Evolutionary conservation across 2,329 filamentous ascomycete genomes (phyloP).

Genomic region (Emmonsia crescens): DNA sequence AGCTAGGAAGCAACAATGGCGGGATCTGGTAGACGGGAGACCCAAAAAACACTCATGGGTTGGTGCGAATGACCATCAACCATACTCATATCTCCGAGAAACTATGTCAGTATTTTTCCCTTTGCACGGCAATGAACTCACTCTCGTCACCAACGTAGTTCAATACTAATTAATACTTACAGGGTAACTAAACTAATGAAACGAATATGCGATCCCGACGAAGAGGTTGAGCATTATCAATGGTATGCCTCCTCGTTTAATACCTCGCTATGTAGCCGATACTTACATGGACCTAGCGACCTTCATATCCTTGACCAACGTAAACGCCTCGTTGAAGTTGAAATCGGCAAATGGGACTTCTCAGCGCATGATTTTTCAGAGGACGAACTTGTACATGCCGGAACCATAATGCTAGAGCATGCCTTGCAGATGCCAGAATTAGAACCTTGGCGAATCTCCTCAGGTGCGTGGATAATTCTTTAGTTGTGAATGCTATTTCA

Average conservation of each 20-base stretch:
- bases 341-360: constrained; percentile 74
- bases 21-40: constrained; percentile 59
- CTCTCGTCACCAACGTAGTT: constrained; percentile 1
- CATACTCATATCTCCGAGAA: constrained; percentile 80
- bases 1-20: constrained; percentile 60
- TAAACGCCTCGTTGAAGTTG: constrained; percentile 53
- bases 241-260: constrained; percentile 35
- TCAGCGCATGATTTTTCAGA: constrained; percentile 82
- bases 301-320: constrained; percentile 58
- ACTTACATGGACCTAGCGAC: constrained; percentile 35
- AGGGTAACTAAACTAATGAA: constrained; percentile 77
- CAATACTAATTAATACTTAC: not conserved
- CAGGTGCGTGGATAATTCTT: constrained; percentile 45
- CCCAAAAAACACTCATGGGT: constrained; percentile 86
- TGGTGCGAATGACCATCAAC: constrained; percentile 70
- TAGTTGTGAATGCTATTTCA: constrained; percentile 14
- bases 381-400: constrained; percentile 77
- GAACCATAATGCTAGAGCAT: constrained; percentile 83
- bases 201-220: constrained; percentile 67
- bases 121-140: not conserved
- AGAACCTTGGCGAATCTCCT: constrained; percentile 65
- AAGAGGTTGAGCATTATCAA: constrained; percentile 50
- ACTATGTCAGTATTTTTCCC: constrained; percentile 51
- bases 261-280: constrained; percentile 8
- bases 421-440: constrained; percentile 72